Conservation (phyloP, 169 alveolate genomes). For the Eimeria falciformis region DNA sequence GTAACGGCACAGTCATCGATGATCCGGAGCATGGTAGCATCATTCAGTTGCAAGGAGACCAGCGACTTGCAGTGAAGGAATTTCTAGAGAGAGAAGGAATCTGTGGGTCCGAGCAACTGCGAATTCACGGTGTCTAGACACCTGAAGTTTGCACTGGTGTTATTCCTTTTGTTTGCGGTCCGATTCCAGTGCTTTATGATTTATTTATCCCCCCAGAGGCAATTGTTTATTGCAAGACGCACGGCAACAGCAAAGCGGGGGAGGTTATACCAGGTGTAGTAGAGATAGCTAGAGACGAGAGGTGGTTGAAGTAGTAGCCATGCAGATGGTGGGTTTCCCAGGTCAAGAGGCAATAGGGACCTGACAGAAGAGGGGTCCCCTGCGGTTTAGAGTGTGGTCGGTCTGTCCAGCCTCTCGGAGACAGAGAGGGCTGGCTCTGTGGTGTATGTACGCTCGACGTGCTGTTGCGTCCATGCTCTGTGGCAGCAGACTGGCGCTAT, state of each 20-base stretch:
- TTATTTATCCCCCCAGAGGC: neutral
- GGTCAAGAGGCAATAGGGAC: neutral
- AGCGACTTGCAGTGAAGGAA: slow-evolving; percentile 90
- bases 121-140: slow-evolving; percentile 92
- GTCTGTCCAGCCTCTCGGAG: too few species aligned
- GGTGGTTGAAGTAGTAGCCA: neutral
- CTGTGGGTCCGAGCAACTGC: slow-evolving; percentile 90
- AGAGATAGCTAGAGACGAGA: neutral
- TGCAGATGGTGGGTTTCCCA: neutral
- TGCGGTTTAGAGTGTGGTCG: too few species aligned
- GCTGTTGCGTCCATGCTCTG: too few species aligned
- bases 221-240: neutral
- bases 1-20: slow-evolving; percentile 95
- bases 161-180: neutral
- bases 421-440: too few species aligned
- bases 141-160: neutral
- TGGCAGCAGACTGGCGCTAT: too few species aligned
- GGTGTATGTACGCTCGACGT: too few species aligned
- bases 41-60: slow-evolving; percentile 91
- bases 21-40: slow-evolving; percentile 94
- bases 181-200: neutral
- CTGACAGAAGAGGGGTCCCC: neutral
- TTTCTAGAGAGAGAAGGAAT: slow-evolving; percentile 92
- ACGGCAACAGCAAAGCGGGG: neutral
- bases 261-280: neutral